Evolutionary conservation across 1,139 yeast species (phyloP).

Genomic region (Yamadazyma oceani): DNA sequence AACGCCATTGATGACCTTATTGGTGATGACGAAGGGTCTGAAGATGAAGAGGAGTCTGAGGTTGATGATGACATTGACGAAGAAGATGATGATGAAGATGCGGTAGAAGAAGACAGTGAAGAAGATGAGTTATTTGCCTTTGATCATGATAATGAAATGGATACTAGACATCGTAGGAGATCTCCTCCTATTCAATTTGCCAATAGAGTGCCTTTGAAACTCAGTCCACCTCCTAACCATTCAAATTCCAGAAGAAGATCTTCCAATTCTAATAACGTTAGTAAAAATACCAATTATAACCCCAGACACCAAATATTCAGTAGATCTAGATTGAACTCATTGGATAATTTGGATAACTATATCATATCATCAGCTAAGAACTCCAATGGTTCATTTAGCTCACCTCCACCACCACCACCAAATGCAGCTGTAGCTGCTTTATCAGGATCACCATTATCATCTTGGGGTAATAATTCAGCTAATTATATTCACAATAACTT

Average conservation of each 20-base stretch:
- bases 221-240: constrained; percentile 36
- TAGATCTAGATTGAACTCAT: constrained; percentile 43
- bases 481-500: constrained; percentile 13
- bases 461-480: constrained; percentile 25
- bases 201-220: constrained; percentile 42
- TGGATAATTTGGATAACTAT: constrained; percentile 46
- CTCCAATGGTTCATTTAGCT: constrained; percentile 35
- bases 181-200: constrained; percentile 47
- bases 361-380: constrained; percentile 41
- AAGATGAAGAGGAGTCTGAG: constrained; percentile 19
- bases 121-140: constrained; percentile 39
- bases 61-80: constrained; percentile 16
- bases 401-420: constrained; percentile 37
- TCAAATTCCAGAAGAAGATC: constrained; percentile 25
- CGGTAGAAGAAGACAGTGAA: constrained; percentile 23
- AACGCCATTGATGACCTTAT: constrained; percentile 17
- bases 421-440: constrained; percentile 17
- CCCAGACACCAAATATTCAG: constrained; percentile 35
- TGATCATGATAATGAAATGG: constrained; percentile 40
- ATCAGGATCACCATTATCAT: constrained; percentile 25
- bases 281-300: constrained; percentile 16
- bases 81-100: constrained; percentile 17
- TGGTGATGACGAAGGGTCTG: constrained; percentile 25
- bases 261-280: constrained; percentile 24
- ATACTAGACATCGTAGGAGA: constrained; percentile 13